Base-by-base conservation (phyloP, 192 early-diverging fungal genomes). In the Gigaspora rosea region DNA sequence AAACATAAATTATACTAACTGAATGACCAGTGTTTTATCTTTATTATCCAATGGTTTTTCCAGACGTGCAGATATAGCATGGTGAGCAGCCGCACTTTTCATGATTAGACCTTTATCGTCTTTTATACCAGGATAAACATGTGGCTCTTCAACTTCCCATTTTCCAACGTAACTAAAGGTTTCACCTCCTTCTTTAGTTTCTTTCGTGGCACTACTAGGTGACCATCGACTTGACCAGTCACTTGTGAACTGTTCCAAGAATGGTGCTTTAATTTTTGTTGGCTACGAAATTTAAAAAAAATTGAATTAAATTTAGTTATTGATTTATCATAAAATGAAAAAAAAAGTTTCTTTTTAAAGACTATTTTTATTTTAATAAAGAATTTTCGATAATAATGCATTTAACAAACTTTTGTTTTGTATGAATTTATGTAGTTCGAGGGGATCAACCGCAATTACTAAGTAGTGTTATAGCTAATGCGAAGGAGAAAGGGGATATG, bases 31-130 rank as follows among this genome's bases (percentile, higher is more conserved):
- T 8, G 90, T 84, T 80, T 92, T 89, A 68, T 86, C 90, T 8
- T 84, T 90, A 58, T 91, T 90, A 75, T 95, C 93, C 47, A 97
- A 62, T 7, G 93, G 91, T 62, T 84, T 78, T 6, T 84, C 82
- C 36, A 97, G 90, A 48, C 79, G 83, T 3, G 92, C 88, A 11
- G 96, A 92, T 75, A 97, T 95, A 35, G 96, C 95, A 77, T 95
- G 93, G 79, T 95, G 93, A 8, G 93, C 90, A 50, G 94, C 95
- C 8, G 89, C 82, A 69, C 89, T 84, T 85, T 95, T 94, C 62
- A 92, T 90, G 16, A 95, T 92, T 48, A 97, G 84, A 11, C 91
- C 95, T 47, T 83, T 75, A 82, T 97, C 95, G 56, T 90, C 90
- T 32, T 80, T 73, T 56, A 95, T 72, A 15, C 88, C 90, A 8